Evolutionary conservation across 2,329 filamentous ascomycete genomes (phyloP).

Genomic region (Gnomoniopsis sp.): DNA sequence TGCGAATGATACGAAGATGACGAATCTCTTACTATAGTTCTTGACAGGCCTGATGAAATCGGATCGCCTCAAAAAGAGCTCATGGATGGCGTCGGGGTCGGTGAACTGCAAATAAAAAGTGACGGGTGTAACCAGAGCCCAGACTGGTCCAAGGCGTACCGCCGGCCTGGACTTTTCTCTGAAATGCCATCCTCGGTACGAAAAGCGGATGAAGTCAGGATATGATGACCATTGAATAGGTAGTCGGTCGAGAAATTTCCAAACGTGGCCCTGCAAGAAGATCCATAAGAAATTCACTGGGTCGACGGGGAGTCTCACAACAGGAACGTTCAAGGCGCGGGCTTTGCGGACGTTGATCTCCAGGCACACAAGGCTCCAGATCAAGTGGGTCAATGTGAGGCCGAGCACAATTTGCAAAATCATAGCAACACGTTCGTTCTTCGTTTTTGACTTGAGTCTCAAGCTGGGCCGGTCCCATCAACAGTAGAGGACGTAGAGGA

Average conservation of each 20-base stretch:
- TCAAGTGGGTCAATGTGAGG: no score
- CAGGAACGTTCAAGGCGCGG: no score
- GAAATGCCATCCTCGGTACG: constrained; percentile 24
- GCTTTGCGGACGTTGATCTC: no score
- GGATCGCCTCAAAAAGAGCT: constrained; percentile 20
- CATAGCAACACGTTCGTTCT: no score
- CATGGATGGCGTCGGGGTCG: constrained; percentile 22
- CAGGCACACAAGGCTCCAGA: no score
- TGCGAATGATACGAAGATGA: neutral
- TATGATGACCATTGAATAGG: constrained; percentile 23
- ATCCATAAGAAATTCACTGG: no score
- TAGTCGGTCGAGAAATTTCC: constrained; percentile 21
- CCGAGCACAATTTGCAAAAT: no score
- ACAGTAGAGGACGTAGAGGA: no score
- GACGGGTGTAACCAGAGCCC: constrained; percentile 24
- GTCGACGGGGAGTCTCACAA: no score
- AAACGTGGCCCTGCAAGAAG: no score
- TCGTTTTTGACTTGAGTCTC: no score
- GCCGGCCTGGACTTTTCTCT: constrained; percentile 14
- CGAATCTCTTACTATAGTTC: constrained; percentile 18
- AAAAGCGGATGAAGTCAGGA: constrained; percentile 23
- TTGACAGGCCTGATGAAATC: constrained; percentile 24
- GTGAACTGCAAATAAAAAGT: constrained; percentile 21
- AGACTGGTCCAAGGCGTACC: constrained; percentile 22
- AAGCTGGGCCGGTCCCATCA: no score